phyloP scores from a whole-genome alignment of 148 eudicot species.

The Rhododendron vialii region DNA sequence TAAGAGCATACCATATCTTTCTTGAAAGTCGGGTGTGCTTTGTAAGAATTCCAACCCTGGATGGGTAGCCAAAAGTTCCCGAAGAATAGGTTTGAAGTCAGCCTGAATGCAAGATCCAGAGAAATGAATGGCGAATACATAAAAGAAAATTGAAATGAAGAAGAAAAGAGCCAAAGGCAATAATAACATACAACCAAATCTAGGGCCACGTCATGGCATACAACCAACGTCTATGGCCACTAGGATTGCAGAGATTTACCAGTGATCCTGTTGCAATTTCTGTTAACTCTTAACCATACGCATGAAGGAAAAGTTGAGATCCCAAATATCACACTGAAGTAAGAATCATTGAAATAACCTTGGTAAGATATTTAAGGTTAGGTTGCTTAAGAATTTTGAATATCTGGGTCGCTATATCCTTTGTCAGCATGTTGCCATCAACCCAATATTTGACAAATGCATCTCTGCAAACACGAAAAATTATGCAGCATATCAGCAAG shows the following conservation, averaged over 20 bases:
- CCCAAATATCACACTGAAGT: no score
- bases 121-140: no score
- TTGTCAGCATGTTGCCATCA: constrained; percentile 71
- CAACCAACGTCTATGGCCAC: no score
- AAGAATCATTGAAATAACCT: constrained; percentile 32
- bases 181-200: no score
- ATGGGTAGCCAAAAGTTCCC: constrained; percentile 88
- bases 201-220: no score
- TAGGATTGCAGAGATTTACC: no score
- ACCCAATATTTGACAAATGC: constrained; percentile 94
- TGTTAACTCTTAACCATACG: background rate
- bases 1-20: constrained; percentile 69
- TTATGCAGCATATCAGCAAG: no score
- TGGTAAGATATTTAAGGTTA: constrained; percentile 46
- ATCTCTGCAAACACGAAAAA: constrained; percentile 45
- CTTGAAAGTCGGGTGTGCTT: constrained; percentile 92
- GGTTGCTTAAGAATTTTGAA: constrained; percentile 75
- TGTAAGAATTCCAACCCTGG: constrained; percentile 93
- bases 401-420: constrained; percentile 74
- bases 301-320: no score
- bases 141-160: no score
- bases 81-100: constrained; percentile 83
- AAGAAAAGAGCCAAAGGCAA: no score
- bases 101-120: constrained; percentile 29
- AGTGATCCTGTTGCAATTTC: no score